Base-by-base conservation (phyloP, 2,329 filamentous ascomycete species). In the Raffaelea arxii region DNA sequence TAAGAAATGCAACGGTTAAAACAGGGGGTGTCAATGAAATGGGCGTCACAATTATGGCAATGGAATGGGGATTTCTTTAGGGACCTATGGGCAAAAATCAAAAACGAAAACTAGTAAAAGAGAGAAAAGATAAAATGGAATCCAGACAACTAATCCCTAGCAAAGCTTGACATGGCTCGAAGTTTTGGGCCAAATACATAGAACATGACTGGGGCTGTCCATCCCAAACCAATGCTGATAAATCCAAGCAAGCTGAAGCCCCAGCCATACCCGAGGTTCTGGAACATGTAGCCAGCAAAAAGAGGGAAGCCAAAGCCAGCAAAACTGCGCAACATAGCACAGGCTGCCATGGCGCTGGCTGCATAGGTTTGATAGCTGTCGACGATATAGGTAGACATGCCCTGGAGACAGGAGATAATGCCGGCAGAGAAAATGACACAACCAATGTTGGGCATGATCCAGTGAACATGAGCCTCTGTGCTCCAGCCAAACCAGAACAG, bases 271-370 rank as follows among this genome's bases (percentile, higher is more conserved):
- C 66, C 67, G 7, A 71, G 57, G 1, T 37, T 45, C 1, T 54
- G 51, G 51, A 74, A 77, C 62, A 77, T 62, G 11, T 49, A 51
- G 2, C 70, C 67, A 1, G 68, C 72, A 32, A 75, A 74, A 1
- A 78, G 62, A 11, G 74, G 74, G 43, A 77, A 67, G 7, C 68
- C 69, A 23, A 75, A 73, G 2, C 71, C 72, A 4, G 70, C 71
- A 11, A 77, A 55, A 25, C 64, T 70, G 4, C 71, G 63, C 32
- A 72, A 56, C 4, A 74, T 61, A 18, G 66, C 69, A 22, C 61
- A 62, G 25, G 69, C 69, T 4, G 57, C 66, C 10, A 73, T 60
- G 7, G 67, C 71, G 41, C 65, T 68, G 25, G 70, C 70, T 2
- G 68, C 70, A 50, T 68, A 70, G 9, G 60, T 58, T n/a, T 64